These are phyloP conservation scores for Achaetomium macrosporum DNA, from an alignment of 2,329 filamentous ascomycete genomes.

Conservation along the genomic window DNA sequence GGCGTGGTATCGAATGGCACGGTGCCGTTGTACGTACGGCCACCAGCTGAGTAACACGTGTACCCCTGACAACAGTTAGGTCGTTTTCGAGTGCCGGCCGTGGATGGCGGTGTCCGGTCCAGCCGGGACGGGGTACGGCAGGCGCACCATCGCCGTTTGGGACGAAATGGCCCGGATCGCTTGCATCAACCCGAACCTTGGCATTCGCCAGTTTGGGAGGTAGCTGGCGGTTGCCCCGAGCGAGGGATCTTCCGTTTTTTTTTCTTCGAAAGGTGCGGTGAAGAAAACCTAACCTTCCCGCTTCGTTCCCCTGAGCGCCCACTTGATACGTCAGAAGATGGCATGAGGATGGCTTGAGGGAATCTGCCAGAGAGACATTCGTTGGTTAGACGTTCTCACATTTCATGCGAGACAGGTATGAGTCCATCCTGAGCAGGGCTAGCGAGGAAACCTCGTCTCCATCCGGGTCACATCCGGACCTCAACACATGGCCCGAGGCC, in stretches of 20 bases:
- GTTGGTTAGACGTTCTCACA: neutral
- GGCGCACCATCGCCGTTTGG: slow-evolving; percentile 12
- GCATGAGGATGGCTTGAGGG: neutral
- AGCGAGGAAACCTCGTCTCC: slow-evolving; percentile 6
- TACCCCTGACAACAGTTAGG: slow-evolving; percentile 17
- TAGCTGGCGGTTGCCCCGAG: slow-evolving; percentile 9
- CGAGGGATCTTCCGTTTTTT: slow-evolving; percentile 9
- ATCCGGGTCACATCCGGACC: slow-evolving; percentile 21
- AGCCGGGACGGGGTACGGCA: slow-evolving; percentile 1
- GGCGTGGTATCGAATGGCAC: slow-evolving; percentile 6
- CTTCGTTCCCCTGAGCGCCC: slow-evolving; percentile 1
- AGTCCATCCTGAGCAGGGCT: neutral
- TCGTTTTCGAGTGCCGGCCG: slow-evolving; percentile 5
- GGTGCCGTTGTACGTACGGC: slow-evolving; percentile 7
- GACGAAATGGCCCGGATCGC: slow-evolving; percentile 5
- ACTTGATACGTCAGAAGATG: slow-evolving; percentile 1
- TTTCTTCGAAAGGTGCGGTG: slow-evolving; percentile 12
- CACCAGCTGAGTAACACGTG: slow-evolving; percentile 17
- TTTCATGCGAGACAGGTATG: slow-evolving; percentile 7
- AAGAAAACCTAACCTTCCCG: neutral
- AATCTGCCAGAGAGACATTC: neutral
- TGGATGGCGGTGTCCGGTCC: slow-evolving; percentile 7
- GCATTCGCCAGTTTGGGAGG: slow-evolving; percentile 7
- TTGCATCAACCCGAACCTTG: slow-evolving; percentile 12
- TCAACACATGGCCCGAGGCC: too few species aligned